These are phyloP conservation scores for Myriangium duriaei DNA, from an alignment of 2,329 filamentous ascomycete genomes.

Conservation along the genomic window DNA sequence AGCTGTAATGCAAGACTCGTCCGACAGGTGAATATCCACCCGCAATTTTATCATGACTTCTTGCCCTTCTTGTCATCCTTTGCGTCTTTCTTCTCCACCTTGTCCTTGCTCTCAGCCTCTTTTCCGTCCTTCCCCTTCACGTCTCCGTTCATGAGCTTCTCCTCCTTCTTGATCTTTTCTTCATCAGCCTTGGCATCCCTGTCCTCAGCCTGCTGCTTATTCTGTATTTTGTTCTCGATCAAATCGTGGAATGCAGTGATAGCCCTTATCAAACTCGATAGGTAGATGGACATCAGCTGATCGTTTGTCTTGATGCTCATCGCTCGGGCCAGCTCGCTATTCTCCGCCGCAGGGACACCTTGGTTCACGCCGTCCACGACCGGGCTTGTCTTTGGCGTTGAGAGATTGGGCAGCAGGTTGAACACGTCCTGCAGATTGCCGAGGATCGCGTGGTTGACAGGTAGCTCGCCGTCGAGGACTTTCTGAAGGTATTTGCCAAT, in stretches of 20 bases:
- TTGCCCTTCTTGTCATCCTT: slow-evolving; percentile 41
- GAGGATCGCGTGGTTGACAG: slow-evolving; percentile 92
- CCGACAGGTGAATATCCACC: too few species aligned
- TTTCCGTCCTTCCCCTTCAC: slow-evolving; percentile 32
- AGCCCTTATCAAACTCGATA: slow-evolving; percentile 89
- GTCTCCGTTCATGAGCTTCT: slow-evolving; percentile 49
- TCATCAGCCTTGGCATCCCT: slow-evolving; percentile 71
- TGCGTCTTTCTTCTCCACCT: slow-evolving; percentile 38
- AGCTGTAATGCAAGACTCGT: too few species aligned
- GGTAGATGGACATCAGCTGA: slow-evolving; percentile 95
- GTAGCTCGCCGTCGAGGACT: slow-evolving; percentile 81
- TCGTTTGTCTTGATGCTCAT: slow-evolving; percentile 99
- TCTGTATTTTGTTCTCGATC: slow-evolving; percentile 99
- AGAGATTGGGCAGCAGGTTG: slow-evolving; percentile 92
- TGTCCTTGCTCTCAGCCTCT: slow-evolving; percentile 34
- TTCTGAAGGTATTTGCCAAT: slow-evolving; percentile 94
- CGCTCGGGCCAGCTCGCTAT: slow-evolving; percentile 80
- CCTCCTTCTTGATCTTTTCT: slow-evolving; percentile 44
- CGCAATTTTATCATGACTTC: slow-evolving; percentile 35
- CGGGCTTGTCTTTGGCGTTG: slow-evolving; percentile 57
- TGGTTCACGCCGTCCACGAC: slow-evolving; percentile 39
- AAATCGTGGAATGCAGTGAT: slow-evolving; percentile 98
- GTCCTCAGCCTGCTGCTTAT: slow-evolving; percentile 91
- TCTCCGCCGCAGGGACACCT: slow-evolving; percentile 47
- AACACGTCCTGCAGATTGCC: slow-evolving; percentile 99